Evolutionary conservation across 2,329 filamentous ascomycete genomes (phyloP).

Genomic region (Claviceps sp.): DNA sequence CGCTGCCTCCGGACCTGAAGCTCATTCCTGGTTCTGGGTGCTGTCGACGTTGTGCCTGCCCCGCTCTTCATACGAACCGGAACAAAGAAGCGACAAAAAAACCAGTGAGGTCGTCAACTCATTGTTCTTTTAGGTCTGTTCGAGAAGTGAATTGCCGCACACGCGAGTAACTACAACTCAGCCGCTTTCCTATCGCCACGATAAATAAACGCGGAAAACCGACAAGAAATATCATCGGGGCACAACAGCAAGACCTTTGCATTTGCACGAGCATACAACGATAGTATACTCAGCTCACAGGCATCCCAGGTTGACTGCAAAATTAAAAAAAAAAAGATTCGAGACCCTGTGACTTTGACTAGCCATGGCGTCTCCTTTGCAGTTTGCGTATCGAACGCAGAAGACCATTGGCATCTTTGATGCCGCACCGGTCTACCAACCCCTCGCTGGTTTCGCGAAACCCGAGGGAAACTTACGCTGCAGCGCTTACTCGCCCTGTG

Average conservation of each 20-base stretch:
- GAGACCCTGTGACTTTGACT: constrained; percentile 67
- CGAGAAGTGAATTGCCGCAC: background rate
- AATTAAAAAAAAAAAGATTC: constrained; percentile 5
- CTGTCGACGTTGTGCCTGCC: background rate
- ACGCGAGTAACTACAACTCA: background rate
- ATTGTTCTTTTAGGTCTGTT: background rate
- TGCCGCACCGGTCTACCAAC: constrained; percentile 76
- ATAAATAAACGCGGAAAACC: background rate
- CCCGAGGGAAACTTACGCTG: constrained; percentile 92
- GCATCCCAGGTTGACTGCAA: constrained; percentile 13
- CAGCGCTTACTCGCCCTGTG: constrained; percentile 89
- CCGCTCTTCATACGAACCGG: background rate
- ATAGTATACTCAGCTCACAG: background rate
- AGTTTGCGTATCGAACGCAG: constrained; percentile 94
- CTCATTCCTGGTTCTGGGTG: constrained; percentile 1
- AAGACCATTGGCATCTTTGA: constrained; percentile 93
- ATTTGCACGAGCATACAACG: constrained; percentile 1
- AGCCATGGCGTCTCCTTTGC: constrained; percentile 87
- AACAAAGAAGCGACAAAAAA: constrained; percentile 2
- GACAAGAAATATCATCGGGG: background rate
- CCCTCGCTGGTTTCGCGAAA: constrained; percentile 69
- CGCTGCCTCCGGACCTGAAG: background rate
- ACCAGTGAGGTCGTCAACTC: background rate
- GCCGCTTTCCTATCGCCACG: background rate
- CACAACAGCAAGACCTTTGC: background rate